Base-by-base conservation (phyloP, 2,329 filamentous ascomycete species). In the Berkeleyomyces rouxiae region DNA sequence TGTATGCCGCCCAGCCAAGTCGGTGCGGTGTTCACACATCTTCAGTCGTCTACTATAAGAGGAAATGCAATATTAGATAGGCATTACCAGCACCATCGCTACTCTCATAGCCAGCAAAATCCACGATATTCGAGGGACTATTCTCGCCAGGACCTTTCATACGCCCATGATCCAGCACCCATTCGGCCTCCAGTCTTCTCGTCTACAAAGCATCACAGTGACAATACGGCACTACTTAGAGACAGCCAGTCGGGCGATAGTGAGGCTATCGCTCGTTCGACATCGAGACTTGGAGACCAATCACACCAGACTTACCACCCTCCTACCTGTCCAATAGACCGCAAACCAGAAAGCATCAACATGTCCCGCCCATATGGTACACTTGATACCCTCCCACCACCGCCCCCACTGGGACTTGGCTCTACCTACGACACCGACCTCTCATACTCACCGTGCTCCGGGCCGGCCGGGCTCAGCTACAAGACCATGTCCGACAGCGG, bases 401-500 rank as follows among this genome's bases (percentile, higher is more conserved):
- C 49, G 7, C 3, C 49, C 4, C 42, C 42, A 44, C 42, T 1
- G 6, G 49, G 23, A 33, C 49, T 33, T 10, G 33, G 49, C 31
- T 53, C 31, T 11, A 33, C 16, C 31, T 53, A 36, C 16, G 49
- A 53, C 9, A 36, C 23, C 9, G 31, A 37, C 49, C 23, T 23
- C 11, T 33, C 49, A 6, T 37, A 53, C 7, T 53, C 49, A 11
- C n/a, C 49, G 7, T 53, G 23, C 9, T 53, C 49, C 3, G 49
- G 31, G 23, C 49, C 49, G 13, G 49, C 49, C 49, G n/a, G 77
- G 7, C 67, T 78, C 16, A 81, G 84, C 4, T 81, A 85, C 37
- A 82, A 84, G 47, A 79, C 81, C 36, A 78, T 80, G 74, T 46
- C 64, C 31, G 71, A 72, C 3, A 67, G 69, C 49, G 65, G 71